Base-by-base conservation (phyloP, 805 yeast genomes). In the Hanseniaspora lachancei region DNA sequence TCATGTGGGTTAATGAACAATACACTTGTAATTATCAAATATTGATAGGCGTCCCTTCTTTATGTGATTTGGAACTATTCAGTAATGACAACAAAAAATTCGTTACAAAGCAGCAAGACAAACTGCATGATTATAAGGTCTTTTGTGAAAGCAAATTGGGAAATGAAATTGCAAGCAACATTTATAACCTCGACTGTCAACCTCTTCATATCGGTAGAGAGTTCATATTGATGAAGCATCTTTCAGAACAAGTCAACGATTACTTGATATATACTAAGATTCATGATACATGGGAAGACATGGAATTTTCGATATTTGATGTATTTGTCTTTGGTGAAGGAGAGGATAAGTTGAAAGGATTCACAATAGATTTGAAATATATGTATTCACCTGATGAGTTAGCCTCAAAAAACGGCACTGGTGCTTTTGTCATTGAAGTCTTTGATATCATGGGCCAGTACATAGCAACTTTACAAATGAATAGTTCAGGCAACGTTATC, bases 21-120 rank as follows among this genome's bases (percentile, higher is more conserved):
- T 73, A 72, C 55, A 78, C 82, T 0, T 82, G 89, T 63, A 75
- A 74, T 47, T 82, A 82, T 62, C 72, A 72, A 59, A 72, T 80
- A 66, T 69, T 70, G 29, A 66, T 82, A 3, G 72, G 72, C 48
- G 72, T 81, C 0, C 81, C 81, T 0, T 63, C 67, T 8, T 67
- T 82, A 24, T 82, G 88, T 57, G 57, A 54, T 47, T 63, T 62
- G 63, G 70, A 60, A n/a, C 58, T 66, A 10, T 60, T 68, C 9
- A 61, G 63, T 7, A 60, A 59, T 29, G 63, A 46, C 15, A 7
- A 35, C 32, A 20, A 21, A 12, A 13, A 15, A 13, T 18, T 23
- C 29, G 9, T 41, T 6, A 41, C 29, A 3, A 41, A 41, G 23
- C 16, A 23, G 15, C 23, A n/a, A 5, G n/a, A 23, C 16, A 16